Percentiles rank a stretch among this genome's conserved stretches.
Evolutionary conservation across 1,284 basidiomycete species (phyloP).

Genomic region (Singerocomus inundabilis): DNA sequence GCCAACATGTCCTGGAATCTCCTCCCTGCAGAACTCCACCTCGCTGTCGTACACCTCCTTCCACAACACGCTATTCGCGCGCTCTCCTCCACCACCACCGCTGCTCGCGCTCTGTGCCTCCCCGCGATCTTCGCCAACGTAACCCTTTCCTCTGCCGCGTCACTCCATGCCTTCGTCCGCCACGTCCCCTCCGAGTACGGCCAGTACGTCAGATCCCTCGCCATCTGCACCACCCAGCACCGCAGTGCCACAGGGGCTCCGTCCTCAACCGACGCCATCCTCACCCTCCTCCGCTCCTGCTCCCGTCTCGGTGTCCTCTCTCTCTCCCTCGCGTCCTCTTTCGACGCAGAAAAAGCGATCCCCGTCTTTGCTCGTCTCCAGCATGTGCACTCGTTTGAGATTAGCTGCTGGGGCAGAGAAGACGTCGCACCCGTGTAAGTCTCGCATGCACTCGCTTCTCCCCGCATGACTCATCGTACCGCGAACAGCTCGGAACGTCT

Average conservation of each 20-base stretch:
- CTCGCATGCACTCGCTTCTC: rapidly evolving
- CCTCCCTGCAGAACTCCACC: conserved; percentile 66
- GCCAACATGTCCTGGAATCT: conserved; percentile 48
- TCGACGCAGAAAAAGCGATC: conserved; percentile 47
- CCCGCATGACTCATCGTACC: conserved; percentile 7
- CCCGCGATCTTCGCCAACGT: conserved; percentile 61
- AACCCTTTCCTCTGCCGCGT: conserved; percentile 43
- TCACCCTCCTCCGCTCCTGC: conserved; percentile 48
- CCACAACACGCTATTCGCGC: conserved; percentile 37
- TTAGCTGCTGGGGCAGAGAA: conserved; percentile 55
- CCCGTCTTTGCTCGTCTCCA: conserved; percentile 53
- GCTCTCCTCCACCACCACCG: conserved; percentile 42
- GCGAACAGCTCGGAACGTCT: conserved; percentile 62
- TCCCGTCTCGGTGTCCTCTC: conserved; percentile 49
- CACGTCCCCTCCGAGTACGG: conserved; percentile 57
- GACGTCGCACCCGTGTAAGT: conserved; percentile 57
- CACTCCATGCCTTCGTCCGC: conserved; percentile 50
- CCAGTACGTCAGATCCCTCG: conserved; percentile 53
- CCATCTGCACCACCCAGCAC: conserved; percentile 46
- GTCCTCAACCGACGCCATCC: conserved; percentile 45
- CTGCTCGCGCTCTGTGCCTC: conserved; percentile 53
- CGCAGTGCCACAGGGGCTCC: conserved; percentile 37
- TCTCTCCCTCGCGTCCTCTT: conserved; percentile 51
- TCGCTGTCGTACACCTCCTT: conserved; percentile 53
- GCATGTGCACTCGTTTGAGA: conserved; percentile 43